phyloP scores from a whole-genome alignment of 2,329 filamentous ascomycete genomes.

The Fusarium subtropicale region DNA sequence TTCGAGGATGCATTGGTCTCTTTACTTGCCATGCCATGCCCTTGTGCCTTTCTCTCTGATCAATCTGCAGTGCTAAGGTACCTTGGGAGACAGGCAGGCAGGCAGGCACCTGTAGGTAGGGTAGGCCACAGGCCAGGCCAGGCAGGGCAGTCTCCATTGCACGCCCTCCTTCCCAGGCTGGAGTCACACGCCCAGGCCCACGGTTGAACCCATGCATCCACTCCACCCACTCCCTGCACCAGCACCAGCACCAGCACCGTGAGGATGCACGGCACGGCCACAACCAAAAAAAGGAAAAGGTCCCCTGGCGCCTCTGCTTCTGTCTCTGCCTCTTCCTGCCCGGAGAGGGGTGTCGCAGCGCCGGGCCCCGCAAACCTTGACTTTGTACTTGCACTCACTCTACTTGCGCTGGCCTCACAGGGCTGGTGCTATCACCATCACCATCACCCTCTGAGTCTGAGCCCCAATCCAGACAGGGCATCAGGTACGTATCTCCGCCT shows the following conservation, averaged over 20 bases:
- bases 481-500: constrained; percentile 40
- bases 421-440: constrained; percentile 39
- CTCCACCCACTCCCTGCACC: constrained; percentile 9
- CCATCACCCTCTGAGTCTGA: constrained; percentile 23
- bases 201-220: neutral
- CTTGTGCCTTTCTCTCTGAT: constrained; percentile 14
- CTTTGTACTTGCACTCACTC: constrained; percentile 9
- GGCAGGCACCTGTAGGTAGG: neutral
- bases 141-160: neutral
- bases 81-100: neutral
- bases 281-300: constrained; percentile 42
- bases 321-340: neutral
- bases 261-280: constrained; percentile 33
- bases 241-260: neutral
- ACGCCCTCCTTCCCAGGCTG: constrained; percentile 20
- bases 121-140: no score
- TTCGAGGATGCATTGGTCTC: constrained; percentile 12
- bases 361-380: constrained; percentile 19
- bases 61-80: constrained; percentile 12
- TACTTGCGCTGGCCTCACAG: constrained; percentile 41
- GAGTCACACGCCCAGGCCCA: constrained; percentile 15
- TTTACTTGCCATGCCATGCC: constrained; percentile 11
- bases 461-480: constrained; percentile 25
- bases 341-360: constrained; percentile 20
- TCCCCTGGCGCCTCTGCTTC: constrained; percentile 11